Conservation (phyloP, 1,284 basidiomycete genomes). For the Naganishia sp. region DNA sequence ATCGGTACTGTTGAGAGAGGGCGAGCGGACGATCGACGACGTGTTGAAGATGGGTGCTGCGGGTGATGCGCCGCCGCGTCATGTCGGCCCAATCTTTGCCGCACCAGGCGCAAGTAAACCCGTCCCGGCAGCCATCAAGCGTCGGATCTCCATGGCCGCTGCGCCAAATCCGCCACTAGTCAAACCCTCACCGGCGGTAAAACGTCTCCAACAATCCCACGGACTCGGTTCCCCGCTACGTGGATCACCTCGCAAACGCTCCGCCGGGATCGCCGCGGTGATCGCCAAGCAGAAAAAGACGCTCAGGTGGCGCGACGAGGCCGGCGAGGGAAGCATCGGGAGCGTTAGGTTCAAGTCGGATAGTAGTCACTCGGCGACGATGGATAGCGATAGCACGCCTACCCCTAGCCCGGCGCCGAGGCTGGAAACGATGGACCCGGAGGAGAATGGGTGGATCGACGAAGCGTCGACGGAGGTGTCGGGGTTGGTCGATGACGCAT, state of each 20-base stretch:
- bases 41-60: constrained; percentile 63
- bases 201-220: constrained; percentile 23
- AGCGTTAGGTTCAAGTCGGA: constrained; percentile 53
- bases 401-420: not conserved
- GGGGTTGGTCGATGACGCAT: not conserved
- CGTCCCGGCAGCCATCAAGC: constrained; percentile 7
- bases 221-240: constrained; percentile 47
- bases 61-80: constrained; percentile 30
- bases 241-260: constrained; percentile 67
- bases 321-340: constrained; percentile 76
- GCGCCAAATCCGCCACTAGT: constrained; percentile 15
- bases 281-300: constrained; percentile 62
- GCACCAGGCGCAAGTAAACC: constrained; percentile 25
- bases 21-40: constrained; percentile 56
- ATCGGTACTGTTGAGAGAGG: constrained; percentile 34
- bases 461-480: constrained; percentile 26
- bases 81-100: constrained; percentile 27
- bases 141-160: too few relatives aligned
- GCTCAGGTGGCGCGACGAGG: constrained; percentile 87
- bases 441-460: constrained; percentile 30
- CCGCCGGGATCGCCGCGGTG: constrained; percentile 28
- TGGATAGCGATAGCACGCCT: constrained; percentile 19
- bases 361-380: not conserved
- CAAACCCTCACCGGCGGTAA: constrained; percentile 33
- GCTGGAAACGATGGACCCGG: constrained; percentile 14